These are phyloP conservation scores for Acidomyces sp. DNA, from an alignment of 495 filamentous ascomycete species.

Conservation along the genomic window DNA sequence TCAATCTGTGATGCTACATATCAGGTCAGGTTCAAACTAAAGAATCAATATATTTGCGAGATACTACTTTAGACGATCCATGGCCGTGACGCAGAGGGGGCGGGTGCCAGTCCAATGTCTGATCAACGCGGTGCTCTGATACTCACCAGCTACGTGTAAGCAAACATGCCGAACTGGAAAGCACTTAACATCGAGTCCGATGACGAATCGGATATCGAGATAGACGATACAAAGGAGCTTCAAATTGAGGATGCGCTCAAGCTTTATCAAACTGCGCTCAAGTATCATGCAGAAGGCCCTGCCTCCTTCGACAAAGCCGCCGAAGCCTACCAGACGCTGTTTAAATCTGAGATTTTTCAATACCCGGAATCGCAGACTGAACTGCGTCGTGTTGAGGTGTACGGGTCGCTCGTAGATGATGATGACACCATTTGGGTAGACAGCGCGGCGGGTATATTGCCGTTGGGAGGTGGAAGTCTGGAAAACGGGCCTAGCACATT, in stretches of 20 bases:
- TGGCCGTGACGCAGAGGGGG: no score
- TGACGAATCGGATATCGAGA: constrained; percentile 74
- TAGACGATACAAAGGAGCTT: constrained; percentile 89
- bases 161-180: constrained; percentile 47
- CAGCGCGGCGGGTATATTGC: constrained; percentile 17
- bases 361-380: constrained; percentile 76
- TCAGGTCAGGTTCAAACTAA: no score
- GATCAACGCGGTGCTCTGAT: no score
- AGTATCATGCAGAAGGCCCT: constrained; percentile 79
- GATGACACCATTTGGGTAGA: constrained; percentile 33
- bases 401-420: constrained; percentile 36
- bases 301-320: constrained; percentile 59
- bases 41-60: no score
- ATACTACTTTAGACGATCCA: no score
- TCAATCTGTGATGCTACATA: no score
- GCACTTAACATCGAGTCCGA: constrained; percentile 89
- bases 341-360: constrained; percentile 85
- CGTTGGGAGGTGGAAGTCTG: constrained; percentile 31
- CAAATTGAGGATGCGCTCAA: constrained; percentile 97
- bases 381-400: constrained; percentile 50
- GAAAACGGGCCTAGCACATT: constrained; percentile 67
- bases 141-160: not conserved
- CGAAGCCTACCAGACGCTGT: constrained; percentile 71
- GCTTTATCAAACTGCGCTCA: constrained; percentile 83
- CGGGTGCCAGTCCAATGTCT: no score